Evolutionary conservation across 2,329 filamentous ascomycete species (phyloP), one percentile per base, ranked within the genome.

Genomic region (Laburnicola sp.): DNA sequence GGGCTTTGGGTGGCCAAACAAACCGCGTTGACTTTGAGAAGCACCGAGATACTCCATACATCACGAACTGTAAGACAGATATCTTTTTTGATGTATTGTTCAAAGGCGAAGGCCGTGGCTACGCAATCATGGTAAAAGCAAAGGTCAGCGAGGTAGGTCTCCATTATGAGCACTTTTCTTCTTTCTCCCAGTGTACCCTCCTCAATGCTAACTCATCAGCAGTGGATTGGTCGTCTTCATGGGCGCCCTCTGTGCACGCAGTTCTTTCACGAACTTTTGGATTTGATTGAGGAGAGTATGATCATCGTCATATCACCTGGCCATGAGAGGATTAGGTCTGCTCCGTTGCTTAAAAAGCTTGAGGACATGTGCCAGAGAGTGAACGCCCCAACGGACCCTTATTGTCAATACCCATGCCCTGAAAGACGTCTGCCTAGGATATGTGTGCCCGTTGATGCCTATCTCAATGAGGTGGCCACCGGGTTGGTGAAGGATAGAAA

Each of bases 231-330:
- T 2, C 21, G 48, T 3, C 50, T 63, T 1, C 58, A 59, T 34
- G 21, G 22, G 4, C 34, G 53, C 35, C 11, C 10, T 1, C 23
- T 37, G 1, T 63, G 60, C 42, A 58, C 60, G 4, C 8, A 43
- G 27, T 61, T 51, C 41, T 48, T 61, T 4, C 58, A 59, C 16
- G 60, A 61, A 1, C 40, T 63, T 3, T 34, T 61, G 5, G 43
- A 51, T 21, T 22, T 61, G 1, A 56, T 59, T 8, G 40, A 59
- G 25, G 31, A 59, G 11, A n/a, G 50, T 0, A 63, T 63, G 60
- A 7, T 60, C 1, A 45, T 60, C 4, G 26, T 49, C 3, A 9
- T 56, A 6, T 53, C 52, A 16, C 16, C 16, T 16, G 16, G 16
- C 16, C 16, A 16, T 16, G 16, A 16, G 16, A 16, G 16, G 16